Conservation (phyloP, 805 yeast genomes). For the Kuraishia hungarica region DNA sequence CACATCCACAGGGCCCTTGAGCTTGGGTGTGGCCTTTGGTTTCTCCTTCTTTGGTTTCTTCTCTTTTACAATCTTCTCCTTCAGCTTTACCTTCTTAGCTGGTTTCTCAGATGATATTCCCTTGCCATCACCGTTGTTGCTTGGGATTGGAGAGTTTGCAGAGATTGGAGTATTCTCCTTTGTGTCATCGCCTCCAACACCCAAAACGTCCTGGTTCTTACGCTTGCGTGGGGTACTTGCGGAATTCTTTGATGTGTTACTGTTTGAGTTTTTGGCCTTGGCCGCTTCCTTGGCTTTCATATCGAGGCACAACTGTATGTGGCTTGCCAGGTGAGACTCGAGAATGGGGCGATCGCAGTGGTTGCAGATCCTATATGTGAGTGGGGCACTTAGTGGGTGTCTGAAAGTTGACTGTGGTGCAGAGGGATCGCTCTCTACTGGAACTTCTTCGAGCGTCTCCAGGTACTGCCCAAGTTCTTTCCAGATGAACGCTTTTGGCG, state of each 20-base stretch:
- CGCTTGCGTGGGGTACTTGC: not conserved
- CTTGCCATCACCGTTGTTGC: not conserved
- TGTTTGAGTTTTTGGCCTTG: not conserved
- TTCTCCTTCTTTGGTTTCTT: conserved; percentile 3
- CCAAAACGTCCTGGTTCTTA: not conserved
- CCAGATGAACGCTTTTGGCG: conserved; percentile 13
- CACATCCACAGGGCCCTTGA: conserved; percentile 81
- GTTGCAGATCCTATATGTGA: conserved; percentile 38
- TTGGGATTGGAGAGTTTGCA: not conserved
- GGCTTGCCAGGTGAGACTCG: conserved; percentile 25
- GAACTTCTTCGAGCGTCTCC: conserved; percentile 18
- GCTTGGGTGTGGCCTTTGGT: conserved; percentile 31
- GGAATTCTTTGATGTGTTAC: not conserved
- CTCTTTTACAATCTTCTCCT: conserved; percentile 2
- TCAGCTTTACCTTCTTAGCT: conserved; percentile 9
- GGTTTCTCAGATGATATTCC: not conserved
- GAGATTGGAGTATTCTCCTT: conserved; percentile 1
- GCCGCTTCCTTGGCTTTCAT: conserved; percentile 13
- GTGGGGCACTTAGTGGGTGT: conserved; percentile 28
- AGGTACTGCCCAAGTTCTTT: conserved; percentile 25
- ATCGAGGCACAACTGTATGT: conserved; percentile 29
- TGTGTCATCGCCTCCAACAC: not conserved
- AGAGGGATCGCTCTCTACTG: conserved; percentile 1
- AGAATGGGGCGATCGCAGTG: conserved; percentile 37
- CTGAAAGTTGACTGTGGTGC: conserved; percentile 7